phyloP scores from a whole-genome alignment of 1,284 basidiomycete genomes.

The Schizophyllum amplum region DNA sequence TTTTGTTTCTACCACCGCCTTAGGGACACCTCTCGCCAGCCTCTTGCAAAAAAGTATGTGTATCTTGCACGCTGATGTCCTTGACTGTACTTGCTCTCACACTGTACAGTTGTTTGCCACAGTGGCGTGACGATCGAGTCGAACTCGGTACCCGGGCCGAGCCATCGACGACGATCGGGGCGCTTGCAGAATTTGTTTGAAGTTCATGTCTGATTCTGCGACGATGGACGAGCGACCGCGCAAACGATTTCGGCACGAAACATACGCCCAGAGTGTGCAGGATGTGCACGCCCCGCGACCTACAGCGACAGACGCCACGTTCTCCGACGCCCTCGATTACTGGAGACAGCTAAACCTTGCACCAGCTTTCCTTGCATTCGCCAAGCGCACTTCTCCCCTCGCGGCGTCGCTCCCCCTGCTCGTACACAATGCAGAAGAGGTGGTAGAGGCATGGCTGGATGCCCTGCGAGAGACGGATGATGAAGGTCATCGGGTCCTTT shows the following conservation, averaged over 20 bases:
- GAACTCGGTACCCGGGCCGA: too few species aligned
- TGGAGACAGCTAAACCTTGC: constrained; percentile 79
- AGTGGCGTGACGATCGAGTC: too few species aligned
- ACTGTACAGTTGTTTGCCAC: too few species aligned
- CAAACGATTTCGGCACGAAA: constrained; percentile 50
- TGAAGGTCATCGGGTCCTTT: constrained; percentile 57
- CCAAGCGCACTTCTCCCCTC: constrained; percentile 49
- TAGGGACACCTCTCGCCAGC: too few species aligned
- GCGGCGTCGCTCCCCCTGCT: constrained; percentile 76
- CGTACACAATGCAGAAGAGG: constrained; percentile 69
- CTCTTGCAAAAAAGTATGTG: too few species aligned
- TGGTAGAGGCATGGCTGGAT: constrained; percentile 54
- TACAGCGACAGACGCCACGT: constrained; percentile 49
- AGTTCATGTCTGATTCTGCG: too few species aligned
- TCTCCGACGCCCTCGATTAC: constrained; percentile 53
- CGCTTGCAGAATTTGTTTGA: too few species aligned
- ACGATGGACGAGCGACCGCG: too few species aligned
- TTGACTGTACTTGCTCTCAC: too few species aligned
- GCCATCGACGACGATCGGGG: too few species aligned
- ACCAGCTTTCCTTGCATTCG: constrained; percentile 67
- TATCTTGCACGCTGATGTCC: too few species aligned
- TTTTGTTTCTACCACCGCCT: too few species aligned
- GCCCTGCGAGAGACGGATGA: constrained; percentile 53
- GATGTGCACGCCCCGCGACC: constrained; percentile 65
- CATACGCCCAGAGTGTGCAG: constrained; percentile 58